Conservation (phyloP, 1,139 yeast genomes). For the Pichia sp. region DNA sequence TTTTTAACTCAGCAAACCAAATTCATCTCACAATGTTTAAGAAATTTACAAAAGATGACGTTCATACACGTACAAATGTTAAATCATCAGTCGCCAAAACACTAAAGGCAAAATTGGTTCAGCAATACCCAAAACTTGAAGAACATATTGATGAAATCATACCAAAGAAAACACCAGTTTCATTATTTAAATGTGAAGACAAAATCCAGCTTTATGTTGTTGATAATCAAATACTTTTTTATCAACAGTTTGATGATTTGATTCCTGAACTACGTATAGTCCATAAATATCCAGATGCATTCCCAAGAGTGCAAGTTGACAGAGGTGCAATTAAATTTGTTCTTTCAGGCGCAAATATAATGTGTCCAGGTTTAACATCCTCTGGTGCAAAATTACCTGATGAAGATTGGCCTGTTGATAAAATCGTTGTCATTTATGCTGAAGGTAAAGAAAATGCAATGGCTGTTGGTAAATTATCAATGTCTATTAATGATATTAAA, state of each 20-base stretch:
- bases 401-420: conserved; percentile 53
- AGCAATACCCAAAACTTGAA: conserved; percentile 67
- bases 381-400: conserved; percentile 84
- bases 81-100: conserved; percentile 90
- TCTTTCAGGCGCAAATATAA: conserved; percentile 87
- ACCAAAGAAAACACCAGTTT: conserved; percentile 87
- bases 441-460: conserved; percentile 90
- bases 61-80: conserved; percentile 84
- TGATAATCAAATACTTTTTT: conserved; percentile 67
- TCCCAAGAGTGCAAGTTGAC: conserved; percentile 86
- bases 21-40: conserved; percentile 38
- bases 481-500: conserved; percentile 90
- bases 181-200: conserved; percentile 82
- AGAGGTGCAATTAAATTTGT: conserved; percentile 96
- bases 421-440: conserved; percentile 76
- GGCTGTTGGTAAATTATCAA: conserved; percentile 78
- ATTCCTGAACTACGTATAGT: conserved; percentile 73
- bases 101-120: conserved; percentile 63
- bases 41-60: conserved; percentile 79
- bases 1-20: background rate
- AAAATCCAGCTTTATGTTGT: conserved; percentile 72
- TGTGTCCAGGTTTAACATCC: conserved; percentile 96
- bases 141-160: conserved; percentile 70
- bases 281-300: conserved; percentile 74
- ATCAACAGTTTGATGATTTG: conserved; percentile 79